Evolutionary conservation across 495 filamentous ascomycete species (phyloP).

Genomic region (Neurospora sublineolata): DNA sequence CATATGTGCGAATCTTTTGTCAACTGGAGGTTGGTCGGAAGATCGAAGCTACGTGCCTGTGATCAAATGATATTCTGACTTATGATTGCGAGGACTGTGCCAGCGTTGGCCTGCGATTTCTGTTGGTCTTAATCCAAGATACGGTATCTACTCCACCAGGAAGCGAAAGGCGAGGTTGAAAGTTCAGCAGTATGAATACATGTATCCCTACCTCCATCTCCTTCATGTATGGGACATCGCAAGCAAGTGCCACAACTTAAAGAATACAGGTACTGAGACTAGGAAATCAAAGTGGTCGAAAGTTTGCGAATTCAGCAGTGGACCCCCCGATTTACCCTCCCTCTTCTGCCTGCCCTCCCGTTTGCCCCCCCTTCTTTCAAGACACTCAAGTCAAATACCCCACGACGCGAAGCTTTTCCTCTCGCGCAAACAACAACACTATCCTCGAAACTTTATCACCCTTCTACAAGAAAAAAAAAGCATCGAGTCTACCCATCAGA

Average conservation of each 20-base stretch:
- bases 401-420: background rate
- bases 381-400: background rate
- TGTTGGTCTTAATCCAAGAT: background rate
- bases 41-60: background rate
- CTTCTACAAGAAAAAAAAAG: background rate
- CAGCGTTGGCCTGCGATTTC: background rate
- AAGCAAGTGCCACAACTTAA: background rate
- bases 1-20: background rate
- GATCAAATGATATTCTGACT: background rate
- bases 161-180: background rate
- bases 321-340: background rate
- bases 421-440: background rate
- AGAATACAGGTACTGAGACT: background rate
- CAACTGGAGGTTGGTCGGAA: background rate
- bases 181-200: background rate
- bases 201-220: background rate
- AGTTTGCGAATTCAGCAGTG: background rate
- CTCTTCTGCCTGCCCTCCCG: background rate
- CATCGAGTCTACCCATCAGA: background rate
- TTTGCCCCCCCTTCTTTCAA: background rate
- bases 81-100: background rate
- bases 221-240: background rate
- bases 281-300: background rate
- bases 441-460: background rate
- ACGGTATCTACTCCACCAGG: background rate